Conservation (phyloP, 1,139 yeast genomes). For the Pichia sp. region DNA sequence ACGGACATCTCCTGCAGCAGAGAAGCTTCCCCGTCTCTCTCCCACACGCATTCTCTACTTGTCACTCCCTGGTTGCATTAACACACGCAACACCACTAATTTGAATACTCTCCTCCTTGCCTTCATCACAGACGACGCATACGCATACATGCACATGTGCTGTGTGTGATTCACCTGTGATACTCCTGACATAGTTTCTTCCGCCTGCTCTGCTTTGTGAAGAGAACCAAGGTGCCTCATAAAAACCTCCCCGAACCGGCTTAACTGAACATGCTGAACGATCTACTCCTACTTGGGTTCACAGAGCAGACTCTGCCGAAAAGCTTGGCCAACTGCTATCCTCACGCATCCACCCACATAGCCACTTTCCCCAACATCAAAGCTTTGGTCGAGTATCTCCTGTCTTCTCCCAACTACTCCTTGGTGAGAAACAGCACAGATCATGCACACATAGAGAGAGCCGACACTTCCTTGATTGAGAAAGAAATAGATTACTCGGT, state of each 20-base stretch:
- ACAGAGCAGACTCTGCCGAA: background rate
- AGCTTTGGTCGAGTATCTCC: slow-evolving; percentile 2
- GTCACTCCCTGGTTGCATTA: no score
- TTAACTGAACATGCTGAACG: slow-evolving; percentile 6
- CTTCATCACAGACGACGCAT: background rate
- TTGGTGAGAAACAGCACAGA: background rate
- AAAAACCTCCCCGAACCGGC: no score
- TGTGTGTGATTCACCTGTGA: background rate
- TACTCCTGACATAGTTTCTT: background rate
- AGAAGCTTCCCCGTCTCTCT: no score
- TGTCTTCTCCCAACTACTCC: slow-evolving; percentile 1
- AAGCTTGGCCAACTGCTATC: background rate
- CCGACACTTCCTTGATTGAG: slow-evolving; percentile 16
- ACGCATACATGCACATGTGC: background rate
- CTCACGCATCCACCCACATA: background rate
- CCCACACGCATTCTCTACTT: no score
- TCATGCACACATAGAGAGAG: background rate
- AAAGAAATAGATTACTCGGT: slow-evolving; percentile 26
- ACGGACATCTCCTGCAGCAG: no score
- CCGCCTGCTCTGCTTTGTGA: background rate
- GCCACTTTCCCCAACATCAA: background rate
- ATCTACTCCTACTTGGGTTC: slow-evolving; percentile 7
- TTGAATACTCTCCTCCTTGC: no score
- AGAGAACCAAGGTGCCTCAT: background rate
- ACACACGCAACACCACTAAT: no score